Conservation (phyloP, 177 flowering plant species). For the Telopea speciosissima region DNA sequence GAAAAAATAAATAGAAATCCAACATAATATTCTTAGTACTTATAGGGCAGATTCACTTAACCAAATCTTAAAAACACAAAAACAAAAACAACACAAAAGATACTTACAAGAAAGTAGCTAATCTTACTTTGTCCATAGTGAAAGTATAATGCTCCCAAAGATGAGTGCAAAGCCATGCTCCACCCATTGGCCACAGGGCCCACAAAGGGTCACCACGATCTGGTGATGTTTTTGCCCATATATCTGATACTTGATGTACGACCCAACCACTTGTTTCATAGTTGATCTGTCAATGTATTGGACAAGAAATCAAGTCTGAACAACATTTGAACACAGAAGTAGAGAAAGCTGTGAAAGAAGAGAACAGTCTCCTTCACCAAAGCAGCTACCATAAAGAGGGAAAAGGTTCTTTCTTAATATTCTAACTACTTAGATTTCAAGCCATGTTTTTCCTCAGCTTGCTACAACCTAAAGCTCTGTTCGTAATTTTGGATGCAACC, state of each 20-base stretch:
- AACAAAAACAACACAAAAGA: too few relatives aligned
- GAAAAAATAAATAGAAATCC: too few relatives aligned
- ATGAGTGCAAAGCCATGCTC: conserved; percentile 97
- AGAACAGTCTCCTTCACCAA: background rate
- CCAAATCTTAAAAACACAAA: background rate
- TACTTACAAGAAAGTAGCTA: background rate
- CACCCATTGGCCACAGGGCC: conserved; percentile 99
- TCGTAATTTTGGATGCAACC: background rate
- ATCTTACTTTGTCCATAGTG: conserved; percentile 78
- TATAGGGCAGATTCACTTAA: too few relatives aligned
- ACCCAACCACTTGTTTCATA: conserved; percentile 92
- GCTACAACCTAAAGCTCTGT: background rate
- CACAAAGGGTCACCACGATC: conserved; percentile 70
- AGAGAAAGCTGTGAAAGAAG: conserved; percentile 1
- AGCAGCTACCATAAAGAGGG: background rate
- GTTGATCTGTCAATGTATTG: conserved; percentile 51
- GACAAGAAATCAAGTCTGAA: background rate
- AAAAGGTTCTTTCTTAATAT: background rate
- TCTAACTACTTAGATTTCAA: background rate
- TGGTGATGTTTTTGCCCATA: conserved; percentile 96
- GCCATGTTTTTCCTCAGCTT: background rate
- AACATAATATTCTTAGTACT: too few relatives aligned
- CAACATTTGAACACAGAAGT: conserved; percentile 17
- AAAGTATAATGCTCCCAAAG: conserved; percentile 87
- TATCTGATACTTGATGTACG: conserved; percentile 85